Conservation (phyloP, 352 stramenopile species). For the Phytopythium kandeliae region DNA sequence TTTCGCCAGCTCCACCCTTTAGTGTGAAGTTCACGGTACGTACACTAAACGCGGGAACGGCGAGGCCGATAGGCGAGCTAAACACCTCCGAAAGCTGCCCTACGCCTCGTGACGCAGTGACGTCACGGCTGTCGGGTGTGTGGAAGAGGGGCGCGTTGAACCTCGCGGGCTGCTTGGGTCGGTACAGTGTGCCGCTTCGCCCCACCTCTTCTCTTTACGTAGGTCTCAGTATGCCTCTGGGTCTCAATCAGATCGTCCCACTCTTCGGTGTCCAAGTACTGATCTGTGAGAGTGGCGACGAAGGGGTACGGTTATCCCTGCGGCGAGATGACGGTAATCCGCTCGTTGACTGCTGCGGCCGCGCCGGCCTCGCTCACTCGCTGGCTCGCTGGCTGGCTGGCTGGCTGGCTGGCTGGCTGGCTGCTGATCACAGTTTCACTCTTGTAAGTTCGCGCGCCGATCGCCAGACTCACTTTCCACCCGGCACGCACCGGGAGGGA, state of each 20-base stretch:
- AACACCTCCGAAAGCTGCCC: too few species aligned
- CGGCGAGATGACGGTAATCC: too few species aligned
- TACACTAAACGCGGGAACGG: conserved; percentile 4
- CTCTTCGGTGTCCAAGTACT: neutral
- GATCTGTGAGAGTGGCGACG: neutral
- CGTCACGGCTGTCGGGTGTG: conserved; percentile 10
- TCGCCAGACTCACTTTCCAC: neutral
- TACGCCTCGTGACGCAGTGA: neutral
- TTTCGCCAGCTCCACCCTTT: neutral
- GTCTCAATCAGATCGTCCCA: conserved; percentile 1
- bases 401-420: too few species aligned
- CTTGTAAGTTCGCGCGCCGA: neutral
- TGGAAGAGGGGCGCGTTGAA: conserved; percentile 16
- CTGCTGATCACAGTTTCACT: conserved; percentile 5
- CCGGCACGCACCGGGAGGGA: too few species aligned
- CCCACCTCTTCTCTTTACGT: neutral
- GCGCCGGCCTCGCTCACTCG: too few species aligned
- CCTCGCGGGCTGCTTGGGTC: conserved; percentile 6
- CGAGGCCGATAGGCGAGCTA: too few species aligned
- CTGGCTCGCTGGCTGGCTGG: too few species aligned
- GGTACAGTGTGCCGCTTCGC: conserved; percentile 11
- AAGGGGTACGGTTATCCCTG: too few species aligned
- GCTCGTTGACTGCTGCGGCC: too few species aligned
- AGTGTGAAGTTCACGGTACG: neutral
- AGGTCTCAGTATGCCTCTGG: neutral